Conservation (phyloP, 306 rosid genomes). For the Pterocarpus santalinus region DNA sequence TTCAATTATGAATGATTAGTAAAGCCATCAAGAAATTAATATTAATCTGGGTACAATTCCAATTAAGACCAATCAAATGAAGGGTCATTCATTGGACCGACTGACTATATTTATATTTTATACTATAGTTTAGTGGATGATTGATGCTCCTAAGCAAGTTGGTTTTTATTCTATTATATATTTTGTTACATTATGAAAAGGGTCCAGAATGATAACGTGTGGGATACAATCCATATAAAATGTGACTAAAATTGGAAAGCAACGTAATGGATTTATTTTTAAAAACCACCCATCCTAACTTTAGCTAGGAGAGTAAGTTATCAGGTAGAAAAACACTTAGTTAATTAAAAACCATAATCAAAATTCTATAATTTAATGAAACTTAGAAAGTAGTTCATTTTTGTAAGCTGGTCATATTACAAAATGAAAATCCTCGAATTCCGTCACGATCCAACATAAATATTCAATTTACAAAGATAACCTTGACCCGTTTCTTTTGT, state of each 20-base stretch:
- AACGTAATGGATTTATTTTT: conserved; percentile 42
- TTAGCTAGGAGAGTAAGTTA: conserved; percentile 35
- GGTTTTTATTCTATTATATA: background rate
- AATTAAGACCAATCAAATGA: conserved; percentile 44
- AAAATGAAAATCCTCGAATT: conserved; percentile 14
- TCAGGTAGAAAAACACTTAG: background rate
- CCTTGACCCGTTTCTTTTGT: conserved; percentile 41
- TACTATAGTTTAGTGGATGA: conserved; percentile 34
- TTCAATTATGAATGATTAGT: conserved; percentile 39
- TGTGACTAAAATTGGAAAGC: conserved; percentile 41
- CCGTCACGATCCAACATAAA: conserved; percentile 12
- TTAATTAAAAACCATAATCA: background rate
- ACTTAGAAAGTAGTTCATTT: conserved; percentile 3
- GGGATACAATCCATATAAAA: conserved; percentile 38
- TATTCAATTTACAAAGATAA: conserved; percentile 16
- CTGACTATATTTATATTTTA: conserved; percentile 33
- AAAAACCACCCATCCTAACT: conserved; percentile 40
- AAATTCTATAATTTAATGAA: background rate
- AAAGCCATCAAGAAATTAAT: conserved; percentile 41
- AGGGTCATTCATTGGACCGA: conserved; percentile 41
- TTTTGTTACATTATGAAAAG: conserved; percentile 31
- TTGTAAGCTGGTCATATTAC: conserved; percentile 20
- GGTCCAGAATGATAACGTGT: conserved; percentile 40
- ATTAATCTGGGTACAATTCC: conserved; percentile 39
- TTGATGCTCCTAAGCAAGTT: conserved; percentile 40